phyloP scores from a whole-genome alignment of 495 filamentous ascomycete genomes.

The Tuber magnatum region DNA sequence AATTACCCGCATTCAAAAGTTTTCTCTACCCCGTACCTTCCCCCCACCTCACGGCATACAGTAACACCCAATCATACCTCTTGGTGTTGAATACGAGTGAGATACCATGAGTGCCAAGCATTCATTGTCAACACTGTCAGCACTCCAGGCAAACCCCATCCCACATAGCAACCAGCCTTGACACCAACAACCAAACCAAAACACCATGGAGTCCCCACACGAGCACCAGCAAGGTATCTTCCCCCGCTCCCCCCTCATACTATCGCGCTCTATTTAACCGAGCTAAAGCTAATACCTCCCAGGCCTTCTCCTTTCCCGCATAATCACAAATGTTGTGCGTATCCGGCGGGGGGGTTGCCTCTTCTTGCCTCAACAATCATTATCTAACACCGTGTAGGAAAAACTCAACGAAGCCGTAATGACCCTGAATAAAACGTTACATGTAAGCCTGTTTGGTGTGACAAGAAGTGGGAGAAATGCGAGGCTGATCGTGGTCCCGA shows the following conservation, averaged over 20 bases:
- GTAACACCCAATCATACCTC: not conserved
- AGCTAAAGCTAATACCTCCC: not conserved
- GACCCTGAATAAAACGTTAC: slow-evolving; percentile 82
- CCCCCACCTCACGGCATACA: no score
- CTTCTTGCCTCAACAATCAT: slow-evolving; percentile 12
- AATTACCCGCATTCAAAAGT: no score
- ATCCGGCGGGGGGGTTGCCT: slow-evolving; percentile 5
- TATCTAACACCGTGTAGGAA: slow-evolving; percentile 56
- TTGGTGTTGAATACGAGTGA: not conserved
- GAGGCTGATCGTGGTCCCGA: slow-evolving; percentile 3
- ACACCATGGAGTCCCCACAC: slow-evolving; percentile 73
- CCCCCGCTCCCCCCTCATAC: not conserved
- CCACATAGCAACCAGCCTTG: not conserved
- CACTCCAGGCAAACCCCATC: not conserved
- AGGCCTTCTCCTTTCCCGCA: slow-evolving; percentile 79
- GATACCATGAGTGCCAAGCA: not conserved
- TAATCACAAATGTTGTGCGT: slow-evolving; percentile 93
- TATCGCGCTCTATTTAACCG: not conserved
- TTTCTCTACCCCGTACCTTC: no score
- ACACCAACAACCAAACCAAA: not conserved
- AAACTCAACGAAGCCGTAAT: slow-evolving; percentile 94
- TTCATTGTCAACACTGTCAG: not conserved
- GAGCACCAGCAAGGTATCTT: slow-evolving; percentile 73
- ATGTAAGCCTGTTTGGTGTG: slow-evolving; percentile 49
- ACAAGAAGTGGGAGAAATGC: not conserved